These are phyloP conservation scores for Megacollybia platyphylla DNA, from an alignment of 1,284 basidiomycete genomes.

Conservation along the genomic window DNA sequence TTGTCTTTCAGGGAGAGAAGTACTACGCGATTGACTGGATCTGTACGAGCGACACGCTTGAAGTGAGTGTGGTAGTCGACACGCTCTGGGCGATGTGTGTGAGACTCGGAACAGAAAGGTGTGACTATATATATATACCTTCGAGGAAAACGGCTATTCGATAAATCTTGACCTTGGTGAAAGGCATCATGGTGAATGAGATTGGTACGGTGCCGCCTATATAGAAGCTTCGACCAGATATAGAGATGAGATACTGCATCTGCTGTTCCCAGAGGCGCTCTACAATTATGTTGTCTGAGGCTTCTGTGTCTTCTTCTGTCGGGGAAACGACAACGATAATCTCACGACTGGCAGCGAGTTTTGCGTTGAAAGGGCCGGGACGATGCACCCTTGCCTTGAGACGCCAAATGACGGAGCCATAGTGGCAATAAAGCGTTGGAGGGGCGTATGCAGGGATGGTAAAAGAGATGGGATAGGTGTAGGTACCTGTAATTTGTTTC, in stretches of 20 bases:
- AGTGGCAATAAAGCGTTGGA: conserved; percentile 70
- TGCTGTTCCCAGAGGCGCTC: conserved; percentile 91
- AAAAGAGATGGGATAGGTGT: conserved; percentile 92
- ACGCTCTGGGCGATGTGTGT: conserved; percentile 37
- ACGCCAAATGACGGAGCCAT: conserved; percentile 71
- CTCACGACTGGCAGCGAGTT: conserved; percentile 38
- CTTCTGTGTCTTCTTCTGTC: conserved; percentile 70
- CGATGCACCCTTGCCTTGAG: conserved; percentile 79
- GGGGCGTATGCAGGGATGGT: conserved; percentile 73
- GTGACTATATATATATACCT: conserved; percentile 32
- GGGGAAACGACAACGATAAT: conserved; percentile 73
- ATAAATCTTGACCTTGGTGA: conserved; percentile 78
- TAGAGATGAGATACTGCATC: conserved; percentile 72
- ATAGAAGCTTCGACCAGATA: conserved; percentile 73
- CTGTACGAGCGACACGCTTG: conserved; percentile 64
- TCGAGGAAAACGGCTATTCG: conserved; percentile 73
- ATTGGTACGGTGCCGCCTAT: conserved; percentile 80
- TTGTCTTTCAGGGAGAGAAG: conserved; percentile 59
- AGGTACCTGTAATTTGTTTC: conserved; percentile 46
- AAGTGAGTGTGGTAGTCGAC: conserved; percentile 70
- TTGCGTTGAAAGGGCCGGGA: conserved; percentile 71
- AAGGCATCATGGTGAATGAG: conserved; percentile 73
- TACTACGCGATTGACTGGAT: conserved; percentile 54
- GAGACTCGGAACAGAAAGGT: conserved; percentile 2
- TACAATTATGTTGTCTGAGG: conserved; percentile 74